Percentiles rank a stretch among this genome's conserved stretches.
Evolutionary conservation across 345 rosid genomes (phyloP).

Genomic region (Cardamine resedifolia): DNA sequence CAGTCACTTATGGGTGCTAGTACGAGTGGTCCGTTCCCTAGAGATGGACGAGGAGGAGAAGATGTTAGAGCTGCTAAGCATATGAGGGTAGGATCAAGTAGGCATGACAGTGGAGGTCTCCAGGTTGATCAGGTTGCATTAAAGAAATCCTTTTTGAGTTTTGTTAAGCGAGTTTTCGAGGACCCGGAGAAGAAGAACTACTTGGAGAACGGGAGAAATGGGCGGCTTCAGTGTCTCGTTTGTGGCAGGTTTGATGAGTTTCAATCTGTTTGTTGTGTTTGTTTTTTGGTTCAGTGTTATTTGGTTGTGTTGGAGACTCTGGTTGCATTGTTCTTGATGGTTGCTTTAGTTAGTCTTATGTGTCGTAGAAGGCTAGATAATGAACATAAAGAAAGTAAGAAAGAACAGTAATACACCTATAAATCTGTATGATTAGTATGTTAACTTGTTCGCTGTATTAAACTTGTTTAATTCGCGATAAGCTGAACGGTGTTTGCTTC

Average conservation of each 20-base stretch:
- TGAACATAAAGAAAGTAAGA: constrained; percentile 20
- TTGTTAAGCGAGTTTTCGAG: constrained; percentile 65
- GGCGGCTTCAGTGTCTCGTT: constrained; percentile 73
- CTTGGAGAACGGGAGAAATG: constrained; percentile 79
- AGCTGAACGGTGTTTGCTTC: constrained; percentile 6
- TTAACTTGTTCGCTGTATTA: background rate
- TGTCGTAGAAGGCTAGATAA: constrained; percentile 18
- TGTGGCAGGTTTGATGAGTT: constrained; percentile 77
- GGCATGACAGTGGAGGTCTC: constrained; percentile 33
- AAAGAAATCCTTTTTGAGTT: constrained; percentile 71
- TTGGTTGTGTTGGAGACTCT: constrained; percentile 31
- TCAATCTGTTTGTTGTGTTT: constrained; percentile 31
- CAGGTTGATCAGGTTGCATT: constrained; percentile 61
- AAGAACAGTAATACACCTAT: constrained; percentile 1
- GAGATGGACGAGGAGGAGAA: constrained; percentile 40
- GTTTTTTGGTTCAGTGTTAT: background rate
- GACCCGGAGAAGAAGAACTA: constrained; percentile 64
- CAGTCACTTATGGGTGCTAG: constrained; percentile 37
- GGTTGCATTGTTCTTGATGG: constrained; percentile 25
- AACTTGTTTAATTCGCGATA: background rate
- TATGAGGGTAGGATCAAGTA: constrained; percentile 46
- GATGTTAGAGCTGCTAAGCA: constrained; percentile 57
- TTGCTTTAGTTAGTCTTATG: constrained; percentile 17
- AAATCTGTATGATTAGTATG: background rate
- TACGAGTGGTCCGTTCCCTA: constrained; percentile 41